Evolutionary conservation across 1,284 basidiomycete genomes (phyloP).

Genomic region (Fomitiporia mediterranea): DNA sequence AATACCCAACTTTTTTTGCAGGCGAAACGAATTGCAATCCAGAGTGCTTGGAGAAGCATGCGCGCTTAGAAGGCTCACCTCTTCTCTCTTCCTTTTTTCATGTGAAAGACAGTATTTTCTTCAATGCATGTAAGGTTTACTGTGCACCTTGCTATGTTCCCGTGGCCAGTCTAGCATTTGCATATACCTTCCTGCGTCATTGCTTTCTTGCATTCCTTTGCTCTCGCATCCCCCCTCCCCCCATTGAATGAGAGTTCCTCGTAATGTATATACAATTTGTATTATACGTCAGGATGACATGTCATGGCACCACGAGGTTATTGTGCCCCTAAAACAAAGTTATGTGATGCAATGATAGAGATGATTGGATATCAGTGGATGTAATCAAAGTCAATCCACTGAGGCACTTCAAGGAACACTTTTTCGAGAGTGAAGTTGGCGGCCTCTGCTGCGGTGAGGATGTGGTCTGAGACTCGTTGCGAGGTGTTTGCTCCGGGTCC

Average conservation of each 20-base stretch:
- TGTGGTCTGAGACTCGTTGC: constrained; percentile 43
- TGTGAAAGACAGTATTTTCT: neutral
- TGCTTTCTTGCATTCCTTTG: neutral
- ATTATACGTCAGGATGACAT: neutral
- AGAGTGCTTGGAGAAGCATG: constrained; percentile 37
- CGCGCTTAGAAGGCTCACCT: constrained; percentile 24
- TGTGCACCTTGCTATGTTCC: neutral
- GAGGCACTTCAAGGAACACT: constrained; percentile 45
- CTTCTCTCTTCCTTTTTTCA: neutral
- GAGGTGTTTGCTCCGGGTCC: constrained; percentile 52
- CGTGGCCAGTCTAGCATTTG: constrained; percentile 14
- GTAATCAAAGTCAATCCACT: constrained; percentile 55
- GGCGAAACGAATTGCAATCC: constrained; percentile 41
- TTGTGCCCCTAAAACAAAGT: neutral
- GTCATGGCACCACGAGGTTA: neutral
- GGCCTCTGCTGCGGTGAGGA: constrained; percentile 40
- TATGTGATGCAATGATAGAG: neutral
- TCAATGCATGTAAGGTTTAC: neutral
- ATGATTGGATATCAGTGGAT: neutral
- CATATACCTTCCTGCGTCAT: neutral
- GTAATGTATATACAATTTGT: constrained; percentile 4
- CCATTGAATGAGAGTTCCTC: constrained; percentile 4
- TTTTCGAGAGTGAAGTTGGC: constrained; percentile 40
- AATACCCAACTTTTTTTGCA: constrained; percentile 17
- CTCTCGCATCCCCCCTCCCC: neutral